phyloP scores from a whole-genome alignment of 2,329 filamentous ascomycete species.

The Parafenestella ontariensis region DNA sequence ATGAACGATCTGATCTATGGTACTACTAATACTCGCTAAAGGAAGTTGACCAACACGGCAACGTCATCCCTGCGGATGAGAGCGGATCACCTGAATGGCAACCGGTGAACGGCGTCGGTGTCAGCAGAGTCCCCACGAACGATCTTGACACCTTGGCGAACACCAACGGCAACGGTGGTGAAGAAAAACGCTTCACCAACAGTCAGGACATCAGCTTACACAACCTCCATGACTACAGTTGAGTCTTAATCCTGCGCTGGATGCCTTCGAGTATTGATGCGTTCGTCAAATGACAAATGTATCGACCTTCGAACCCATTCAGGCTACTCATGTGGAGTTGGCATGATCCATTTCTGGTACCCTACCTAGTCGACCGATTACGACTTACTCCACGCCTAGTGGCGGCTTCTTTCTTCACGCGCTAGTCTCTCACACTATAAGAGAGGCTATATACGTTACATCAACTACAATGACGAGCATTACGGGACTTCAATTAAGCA shows the following conservation, averaged over 20 bases:
- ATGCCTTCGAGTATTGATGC: neutral
- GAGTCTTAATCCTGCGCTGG: neutral
- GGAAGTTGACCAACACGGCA: constrained; percentile 62
- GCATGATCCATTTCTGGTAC: neutral
- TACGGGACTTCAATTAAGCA: neutral
- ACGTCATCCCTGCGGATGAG: constrained; percentile 60
- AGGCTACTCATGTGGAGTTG: neutral
- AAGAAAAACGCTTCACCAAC: constrained; percentile 49
- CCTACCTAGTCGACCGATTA: neutral
- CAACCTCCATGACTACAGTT: constrained; percentile 56
- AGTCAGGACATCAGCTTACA: constrained; percentile 68
- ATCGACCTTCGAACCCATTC: neutral
- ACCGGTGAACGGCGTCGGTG: constrained; percentile 27
- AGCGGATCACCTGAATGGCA: constrained; percentile 35
- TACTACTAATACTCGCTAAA: constrained; percentile 20
- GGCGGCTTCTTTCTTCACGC: neutral
- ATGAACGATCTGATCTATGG: neutral
- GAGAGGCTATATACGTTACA: neutral
- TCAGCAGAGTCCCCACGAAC: constrained; percentile 17
- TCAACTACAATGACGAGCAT: neutral
- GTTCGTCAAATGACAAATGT: neutral
- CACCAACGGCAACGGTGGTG: constrained; percentile 25
- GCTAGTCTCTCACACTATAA: neutral
- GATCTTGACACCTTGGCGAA: constrained; percentile 20
- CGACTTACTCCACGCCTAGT: neutral